Percentiles rank a stretch among this genome's conserved stretches.
These are phyloP conservation scores for Rhizophagus sp. DNA, from an alignment of 192 early-diverging fungal genomes.

Conservation along the genomic window DNA sequence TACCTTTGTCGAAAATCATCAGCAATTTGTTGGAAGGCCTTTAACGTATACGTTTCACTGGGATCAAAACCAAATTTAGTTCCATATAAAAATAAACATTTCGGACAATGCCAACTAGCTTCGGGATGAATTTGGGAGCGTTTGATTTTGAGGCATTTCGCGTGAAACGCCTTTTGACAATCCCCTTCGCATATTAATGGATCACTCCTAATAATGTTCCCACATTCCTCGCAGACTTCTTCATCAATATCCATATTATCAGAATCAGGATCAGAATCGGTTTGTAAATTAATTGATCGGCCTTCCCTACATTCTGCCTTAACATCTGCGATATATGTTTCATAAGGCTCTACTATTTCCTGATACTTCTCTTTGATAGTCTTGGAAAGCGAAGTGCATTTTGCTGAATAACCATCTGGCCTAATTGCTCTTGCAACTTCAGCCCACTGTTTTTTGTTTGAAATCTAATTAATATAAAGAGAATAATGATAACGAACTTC, in stretches of 20 bases:
- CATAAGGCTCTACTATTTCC: slow-evolving; percentile 65
- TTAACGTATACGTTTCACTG: slow-evolving; percentile 74
- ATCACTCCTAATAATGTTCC: neutral
- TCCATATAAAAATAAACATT: slow-evolving; percentile 75
- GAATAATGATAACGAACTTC: neutral
- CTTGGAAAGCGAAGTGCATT: slow-evolving; percentile 69
- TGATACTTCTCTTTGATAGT: slow-evolving; percentile 63
- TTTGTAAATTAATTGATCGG: neutral
- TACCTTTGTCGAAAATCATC: slow-evolving; percentile 74
- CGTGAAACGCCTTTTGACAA: slow-evolving; percentile 13
- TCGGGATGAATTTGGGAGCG: slow-evolving; percentile 48
- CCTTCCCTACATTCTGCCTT: slow-evolving; percentile 5
- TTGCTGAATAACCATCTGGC: slow-evolving; percentile 51
- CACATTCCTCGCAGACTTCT: slow-evolving; percentile 64
- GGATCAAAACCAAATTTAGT: slow-evolving; percentile 96
- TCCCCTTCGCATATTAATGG: slow-evolving; percentile 6
- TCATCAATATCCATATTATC: slow-evolving; percentile 40
- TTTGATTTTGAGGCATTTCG: slow-evolving; percentile 5
- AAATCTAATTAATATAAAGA: slow-evolving; percentile 50
- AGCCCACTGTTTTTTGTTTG: slow-evolving; percentile 72
- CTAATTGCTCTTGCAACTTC: slow-evolving; percentile 72
- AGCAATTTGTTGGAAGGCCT: slow-evolving; percentile 76
- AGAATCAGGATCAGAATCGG: neutral
- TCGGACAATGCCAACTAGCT: slow-evolving; percentile 85
- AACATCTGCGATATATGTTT: slow-evolving; percentile 55